phyloP scores from a whole-genome alignment of 2,329 filamentous ascomycete genomes.

The Ustilaginoidea virens region DNA sequence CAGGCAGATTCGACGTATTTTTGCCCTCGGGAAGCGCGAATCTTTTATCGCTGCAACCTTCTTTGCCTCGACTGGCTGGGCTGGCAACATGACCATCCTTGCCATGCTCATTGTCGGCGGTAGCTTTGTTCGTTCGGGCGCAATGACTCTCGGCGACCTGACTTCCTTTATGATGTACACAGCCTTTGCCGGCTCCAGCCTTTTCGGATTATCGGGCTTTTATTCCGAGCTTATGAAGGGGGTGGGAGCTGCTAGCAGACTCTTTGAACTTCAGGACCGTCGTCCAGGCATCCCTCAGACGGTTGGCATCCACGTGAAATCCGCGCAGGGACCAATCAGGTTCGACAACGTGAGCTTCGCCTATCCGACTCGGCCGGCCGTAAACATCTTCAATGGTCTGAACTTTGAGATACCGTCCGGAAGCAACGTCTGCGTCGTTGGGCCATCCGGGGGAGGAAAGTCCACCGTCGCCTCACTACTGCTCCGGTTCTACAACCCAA shows the following conservation, averaged over 20 bases:
- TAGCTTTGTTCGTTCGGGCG: conserved; percentile 71
- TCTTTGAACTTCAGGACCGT: conserved; percentile 92
- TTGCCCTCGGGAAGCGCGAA: conserved; percentile 72
- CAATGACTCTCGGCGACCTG: conserved; percentile 80
- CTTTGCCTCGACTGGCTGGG: conserved; percentile 73
- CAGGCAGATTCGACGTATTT: conserved; percentile 80
- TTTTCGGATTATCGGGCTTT: conserved; percentile 89
- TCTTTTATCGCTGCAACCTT: conserved; percentile 82
- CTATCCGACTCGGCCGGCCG: conserved; percentile 86
- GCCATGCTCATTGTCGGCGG: conserved; percentile 82
- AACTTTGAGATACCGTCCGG: conserved; percentile 86
- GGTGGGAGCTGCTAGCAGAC: conserved; percentile 84
- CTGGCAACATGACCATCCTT: conserved; percentile 93
- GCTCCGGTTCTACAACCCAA: conserved; percentile 81
- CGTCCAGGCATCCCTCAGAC: conserved; percentile 78
- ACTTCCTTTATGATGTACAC: conserved; percentile 99
- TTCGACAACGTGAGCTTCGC: conserved; percentile 79
- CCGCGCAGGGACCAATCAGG: conserved; percentile 74
- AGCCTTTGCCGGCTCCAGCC: conserved; percentile 67
- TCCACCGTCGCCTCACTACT: conserved; percentile 88
- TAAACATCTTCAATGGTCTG: conserved; percentile 77
- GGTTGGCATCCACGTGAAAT: conserved; percentile 60
- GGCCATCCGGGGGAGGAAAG: conserved; percentile 90
- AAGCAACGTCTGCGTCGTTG: conserved; percentile 90
- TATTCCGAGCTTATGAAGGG: conserved; percentile 99